These are phyloP conservation scores for Plantago major DNA, from an alignment of 257 asterid species.

Conservation along the genomic window DNA sequence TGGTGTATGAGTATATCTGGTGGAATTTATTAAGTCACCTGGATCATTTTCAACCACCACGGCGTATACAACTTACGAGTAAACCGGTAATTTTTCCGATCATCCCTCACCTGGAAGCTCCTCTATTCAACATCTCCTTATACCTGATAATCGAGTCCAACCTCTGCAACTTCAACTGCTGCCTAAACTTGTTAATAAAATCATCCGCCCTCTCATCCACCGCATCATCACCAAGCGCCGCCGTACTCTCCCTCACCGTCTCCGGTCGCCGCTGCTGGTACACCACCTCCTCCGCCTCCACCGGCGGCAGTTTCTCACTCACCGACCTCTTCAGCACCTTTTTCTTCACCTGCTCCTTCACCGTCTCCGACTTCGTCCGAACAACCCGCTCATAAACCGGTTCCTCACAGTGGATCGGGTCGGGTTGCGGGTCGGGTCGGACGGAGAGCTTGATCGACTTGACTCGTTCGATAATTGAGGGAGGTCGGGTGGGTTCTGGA, in stretches of 20 bases:
- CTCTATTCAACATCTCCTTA: slow-evolving; percentile 37
- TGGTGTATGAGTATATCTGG: too few relatives aligned
- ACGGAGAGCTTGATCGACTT: slow-evolving; percentile 10
- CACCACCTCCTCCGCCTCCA: slow-evolving; percentile 26
- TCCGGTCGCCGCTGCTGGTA: slow-evolving; percentile 32
- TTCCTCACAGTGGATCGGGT: slow-evolving; percentile 7
- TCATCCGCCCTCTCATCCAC: slow-evolving; percentile 63
- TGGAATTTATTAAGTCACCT: too few relatives aligned
- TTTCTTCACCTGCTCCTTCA: not conserved
- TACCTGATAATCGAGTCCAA: slow-evolving; percentile 48
- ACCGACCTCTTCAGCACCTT: slow-evolving; percentile 37
- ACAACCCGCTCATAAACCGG: slow-evolving; percentile 9
- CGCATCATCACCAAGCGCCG: slow-evolving; percentile 37
- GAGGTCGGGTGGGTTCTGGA: slow-evolving; percentile 7
- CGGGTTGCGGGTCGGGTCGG: slow-evolving; percentile 7
- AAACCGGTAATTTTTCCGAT: not conserved
- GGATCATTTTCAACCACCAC: too few relatives aligned
- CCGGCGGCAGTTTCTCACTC: slow-evolving; percentile 39
- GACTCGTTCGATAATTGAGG: not conserved
- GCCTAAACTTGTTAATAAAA: slow-evolving; percentile 55
- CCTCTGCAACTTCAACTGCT: slow-evolving; percentile 67
- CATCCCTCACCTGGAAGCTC: slow-evolving; percentile 10
- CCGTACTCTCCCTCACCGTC: slow-evolving; percentile 33
- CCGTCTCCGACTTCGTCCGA: slow-evolving; percentile 29
- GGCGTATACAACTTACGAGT: too few relatives aligned